Base-by-base conservation (phyloP, 1,139 yeast genomes). In the Blastobotrys apis region DNA sequence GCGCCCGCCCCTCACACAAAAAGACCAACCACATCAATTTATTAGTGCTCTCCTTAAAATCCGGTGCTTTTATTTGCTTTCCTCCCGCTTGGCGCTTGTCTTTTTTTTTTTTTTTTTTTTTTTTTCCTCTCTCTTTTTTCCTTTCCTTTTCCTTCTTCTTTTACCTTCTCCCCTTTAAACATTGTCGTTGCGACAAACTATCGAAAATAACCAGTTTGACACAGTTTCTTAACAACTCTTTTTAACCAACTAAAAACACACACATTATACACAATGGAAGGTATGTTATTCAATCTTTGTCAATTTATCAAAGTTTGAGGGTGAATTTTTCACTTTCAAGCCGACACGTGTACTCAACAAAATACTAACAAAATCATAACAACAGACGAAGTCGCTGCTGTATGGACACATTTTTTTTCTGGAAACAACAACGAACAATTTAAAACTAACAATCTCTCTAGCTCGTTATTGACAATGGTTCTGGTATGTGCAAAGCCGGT, bases 401-500 rank as follows among this genome's bases (percentile, higher is more conserved):
- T 57, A 56, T 29, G 57, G 41, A 23, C 26, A 6, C 26, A 6
- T 13, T 37, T 4, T 15, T 37, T 27, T 12, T 15, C 26, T 6
- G 9, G 9, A 20, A 9, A 22, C 23, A n/a, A 6, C 26, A 23
- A 23, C 10, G 6, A 10, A 23, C 10, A 23, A 23, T 23, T 10
- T 23, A 4, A n/a, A 21, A 43, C 42, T 43, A 43, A 43, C 42
- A 19, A 33, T 15, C 12, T 15, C 3, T 27, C 17, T 39, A 43
- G 47, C 84, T 84, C 76, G 98, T 92, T 78, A 92, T 92, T 75
- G 98, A 92, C 73, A 92, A 92, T 77, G 98, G 98, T 79, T 92
- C 98, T 70, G 98, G 98, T 82, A 92, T 92, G 97, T 92, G 97
- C 83, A 92, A 92, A 74, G 97, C 97, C 94, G 98, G 98, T 77